Percentiles rank a stretch among this genome's conserved stretches.
Conservation (phyloP, 2,329 filamentous ascomycete genomes). For the Aspergillus aculeatus region DNA sequence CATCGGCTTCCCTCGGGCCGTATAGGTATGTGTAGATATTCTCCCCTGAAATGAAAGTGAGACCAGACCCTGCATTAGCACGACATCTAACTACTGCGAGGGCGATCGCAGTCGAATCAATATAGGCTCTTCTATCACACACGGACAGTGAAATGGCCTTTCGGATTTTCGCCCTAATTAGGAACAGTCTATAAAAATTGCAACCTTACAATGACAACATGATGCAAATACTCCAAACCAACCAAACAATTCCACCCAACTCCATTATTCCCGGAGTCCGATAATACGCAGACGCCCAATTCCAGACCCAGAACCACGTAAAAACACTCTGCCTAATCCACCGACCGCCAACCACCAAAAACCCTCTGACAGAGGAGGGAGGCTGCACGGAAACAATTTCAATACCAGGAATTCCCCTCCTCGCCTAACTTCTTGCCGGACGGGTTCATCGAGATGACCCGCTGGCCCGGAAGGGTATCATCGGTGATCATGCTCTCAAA, state of each 20-base stretch:
- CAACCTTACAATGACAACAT: too few relatives aligned
- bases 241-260: too few relatives aligned
- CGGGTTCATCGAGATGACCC: slow-evolving; percentile 60
- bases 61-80: not conserved
- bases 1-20: not conserved
- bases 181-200: too few relatives aligned
- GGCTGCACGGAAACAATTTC: too few relatives aligned
- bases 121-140: not conserved
- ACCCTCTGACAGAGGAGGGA: slow-evolving; percentile 14
- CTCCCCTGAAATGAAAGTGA: not conserved
- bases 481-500: slow-evolving; percentile 59
- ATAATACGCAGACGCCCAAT: too few relatives aligned
- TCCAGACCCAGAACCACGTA: too few relatives aligned
- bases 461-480: slow-evolving; percentile 56
- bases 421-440: slow-evolving; percentile 55
- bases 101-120: too few relatives aligned
- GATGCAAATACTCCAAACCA: too few relatives aligned
- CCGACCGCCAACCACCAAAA: not conserved
- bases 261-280: too few relatives aligned
- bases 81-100: not conserved
- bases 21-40: too few relatives aligned
- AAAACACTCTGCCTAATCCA: not conserved
- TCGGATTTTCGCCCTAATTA: not conserved
- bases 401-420: slow-evolving; percentile 60
- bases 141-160: not conserved